phyloP scores from a whole-genome alignment of 345 rosid species.

The Hibiscus trionum region DNA sequence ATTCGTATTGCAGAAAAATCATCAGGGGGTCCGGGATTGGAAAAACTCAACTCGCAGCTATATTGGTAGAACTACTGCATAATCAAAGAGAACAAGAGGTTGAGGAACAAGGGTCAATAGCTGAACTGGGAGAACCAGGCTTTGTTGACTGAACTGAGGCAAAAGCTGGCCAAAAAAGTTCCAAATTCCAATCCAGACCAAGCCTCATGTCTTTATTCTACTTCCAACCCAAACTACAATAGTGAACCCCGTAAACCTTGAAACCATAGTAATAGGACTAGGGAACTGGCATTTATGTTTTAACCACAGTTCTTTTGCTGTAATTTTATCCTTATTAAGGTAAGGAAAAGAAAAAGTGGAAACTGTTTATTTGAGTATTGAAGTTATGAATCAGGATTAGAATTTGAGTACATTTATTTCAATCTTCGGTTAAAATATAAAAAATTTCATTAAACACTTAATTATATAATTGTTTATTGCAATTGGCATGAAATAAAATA shows the following conservation, averaged over 20 bases:
- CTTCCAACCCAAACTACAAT: slow-evolving; percentile 3
- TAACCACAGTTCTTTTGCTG: too few relatives aligned
- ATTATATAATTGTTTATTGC: too few relatives aligned
- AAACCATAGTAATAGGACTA: not conserved
- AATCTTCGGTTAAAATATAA: too few relatives aligned
- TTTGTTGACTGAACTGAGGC: slow-evolving; percentile 26
- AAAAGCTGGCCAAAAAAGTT: slow-evolving; percentile 24
- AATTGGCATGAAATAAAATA: too few relatives aligned
- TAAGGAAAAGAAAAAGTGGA: too few relatives aligned
- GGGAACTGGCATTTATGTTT: too few relatives aligned
- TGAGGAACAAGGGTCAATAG: slow-evolving; percentile 37
- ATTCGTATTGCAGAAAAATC: too few relatives aligned
- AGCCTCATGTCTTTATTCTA: slow-evolving; percentile 10
- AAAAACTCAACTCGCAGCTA: slow-evolving; percentile 34
- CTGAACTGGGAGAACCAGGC: slow-evolving; percentile 46
- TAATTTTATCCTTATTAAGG: too few relatives aligned
- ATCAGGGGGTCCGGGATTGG: slow-evolving; percentile 19
- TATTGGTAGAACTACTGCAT: slow-evolving; percentile 40
- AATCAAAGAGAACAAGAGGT: slow-evolving; percentile 38
- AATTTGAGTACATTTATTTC: too few relatives aligned
- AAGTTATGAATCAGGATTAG: too few relatives aligned
- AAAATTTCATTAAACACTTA: too few relatives aligned
- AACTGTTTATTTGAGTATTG: too few relatives aligned
- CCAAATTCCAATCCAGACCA: not conserved
- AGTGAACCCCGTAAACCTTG: slow-evolving; percentile 9